phyloP scores from a whole-genome alignment of 2,329 filamentous ascomycete genomes.

The Fusarium fujikuroi region DNA sequence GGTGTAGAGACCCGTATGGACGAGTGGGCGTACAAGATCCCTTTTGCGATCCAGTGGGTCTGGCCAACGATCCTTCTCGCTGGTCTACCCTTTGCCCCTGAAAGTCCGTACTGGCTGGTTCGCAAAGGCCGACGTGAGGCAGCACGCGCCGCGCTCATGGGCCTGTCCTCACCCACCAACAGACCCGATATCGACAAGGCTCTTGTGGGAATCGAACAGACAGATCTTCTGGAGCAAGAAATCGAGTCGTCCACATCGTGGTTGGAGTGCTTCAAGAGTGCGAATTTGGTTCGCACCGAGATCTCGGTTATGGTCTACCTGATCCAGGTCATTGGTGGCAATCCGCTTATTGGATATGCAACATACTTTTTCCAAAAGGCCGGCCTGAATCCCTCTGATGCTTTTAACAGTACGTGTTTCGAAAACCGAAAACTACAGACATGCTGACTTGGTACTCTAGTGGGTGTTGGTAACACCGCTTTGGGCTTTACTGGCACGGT shows the following conservation, averaged over 20 bases:
- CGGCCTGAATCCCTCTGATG: conserved; percentile 51
- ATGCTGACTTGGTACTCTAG: conserved; percentile 30
- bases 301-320: conserved; percentile 56
- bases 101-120: conserved; percentile 50
- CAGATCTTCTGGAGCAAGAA: conserved; percentile 55
- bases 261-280: conserved; percentile 60
- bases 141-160: conserved; percentile 41
- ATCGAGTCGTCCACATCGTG: conserved; percentile 53
- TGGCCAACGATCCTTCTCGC: conserved; percentile 46
- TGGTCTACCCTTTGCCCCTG: conserved; percentile 44
- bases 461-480: conserved; percentile 53
- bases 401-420: conserved; percentile 41
- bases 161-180: conserved; percentile 48
- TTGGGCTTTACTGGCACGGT: conserved; percentile 56
- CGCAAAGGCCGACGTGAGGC: conserved; percentile 42
- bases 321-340: conserved; percentile 53
- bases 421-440: neutral
- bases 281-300: conserved; percentile 57
- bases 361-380: conserved; percentile 62
- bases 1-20: conserved; percentile 39
- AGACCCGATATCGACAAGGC: conserved; percentile 55
- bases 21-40: conserved; percentile 51
- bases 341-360: conserved; percentile 52
- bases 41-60: conserved; percentile 53
- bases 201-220: conserved; percentile 75